phyloP scores from a whole-genome alignment of 345 rosid genomes.

The Arabis alpina region DNA sequence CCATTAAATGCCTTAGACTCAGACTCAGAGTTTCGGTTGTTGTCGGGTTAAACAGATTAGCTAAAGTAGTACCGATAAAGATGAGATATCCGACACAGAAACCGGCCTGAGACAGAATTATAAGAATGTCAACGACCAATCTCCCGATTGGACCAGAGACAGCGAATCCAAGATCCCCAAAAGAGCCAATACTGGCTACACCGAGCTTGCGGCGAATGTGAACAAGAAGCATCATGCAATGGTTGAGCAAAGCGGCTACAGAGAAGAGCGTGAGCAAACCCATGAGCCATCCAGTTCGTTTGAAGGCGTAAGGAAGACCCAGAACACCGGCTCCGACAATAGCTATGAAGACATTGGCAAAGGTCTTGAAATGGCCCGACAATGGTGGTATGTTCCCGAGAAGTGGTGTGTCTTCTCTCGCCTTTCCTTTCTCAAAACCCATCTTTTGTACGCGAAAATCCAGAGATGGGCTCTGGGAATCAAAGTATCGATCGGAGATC shows the following conservation, averaged over 20 bases:
- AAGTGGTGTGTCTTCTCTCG: slow-evolving; percentile 71
- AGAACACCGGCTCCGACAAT: slow-evolving; percentile 85
- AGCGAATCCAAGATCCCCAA: slow-evolving; percentile 81
- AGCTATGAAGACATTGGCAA: slow-evolving; percentile 90
- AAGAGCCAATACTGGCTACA: slow-evolving; percentile 53
- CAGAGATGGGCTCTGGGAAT: slow-evolving; percentile 1
- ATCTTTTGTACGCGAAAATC: slow-evolving; percentile 47
- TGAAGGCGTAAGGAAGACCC: slow-evolving; percentile 83
- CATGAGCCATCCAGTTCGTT: slow-evolving; percentile 85
- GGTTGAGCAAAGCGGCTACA: slow-evolving; percentile 58
- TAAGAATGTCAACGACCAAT: slow-evolving; percentile 63
- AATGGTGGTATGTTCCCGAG: slow-evolving; percentile 47
- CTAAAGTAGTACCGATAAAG: slow-evolving; percentile 62
- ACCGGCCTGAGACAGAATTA: slow-evolving; percentile 73
- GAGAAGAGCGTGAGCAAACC: slow-evolving; percentile 60
- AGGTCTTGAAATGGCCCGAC: slow-evolving; percentile 70
- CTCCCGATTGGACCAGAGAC: slow-evolving; percentile 75
- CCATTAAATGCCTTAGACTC: slow-evolving; percentile 36
- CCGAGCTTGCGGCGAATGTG: slow-evolving; percentile 72
- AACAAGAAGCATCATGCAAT: slow-evolving; percentile 85
- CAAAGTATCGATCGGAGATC: no score
- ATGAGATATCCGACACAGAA: slow-evolving; percentile 85
- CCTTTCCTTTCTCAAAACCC: slow-evolving; percentile 45
- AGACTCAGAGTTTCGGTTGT: neutral
- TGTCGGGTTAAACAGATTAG: slow-evolving; percentile 44